Conservation (phyloP, 148 eudicot species). For the Rheum nobile region DNA sequence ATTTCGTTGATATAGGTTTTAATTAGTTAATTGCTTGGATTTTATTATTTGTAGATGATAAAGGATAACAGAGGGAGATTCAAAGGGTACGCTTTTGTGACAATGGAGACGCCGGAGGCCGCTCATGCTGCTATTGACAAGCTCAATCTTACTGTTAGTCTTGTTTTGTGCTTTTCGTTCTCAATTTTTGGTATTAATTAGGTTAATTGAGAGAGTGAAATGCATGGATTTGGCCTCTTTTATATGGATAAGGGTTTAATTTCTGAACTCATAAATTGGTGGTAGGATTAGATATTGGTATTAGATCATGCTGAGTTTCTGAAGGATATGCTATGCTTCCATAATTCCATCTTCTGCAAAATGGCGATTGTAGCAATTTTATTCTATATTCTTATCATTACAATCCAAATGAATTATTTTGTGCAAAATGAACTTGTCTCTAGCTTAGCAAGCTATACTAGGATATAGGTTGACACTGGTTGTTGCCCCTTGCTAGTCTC, state of each 20-base stretch:
- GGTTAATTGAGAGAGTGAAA: not conserved
- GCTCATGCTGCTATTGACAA: conserved; percentile 65
- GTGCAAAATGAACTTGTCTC: not conserved
- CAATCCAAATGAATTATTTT: not conserved
- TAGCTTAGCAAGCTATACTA: not conserved
- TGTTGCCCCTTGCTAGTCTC: no score
- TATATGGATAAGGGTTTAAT: not conserved
- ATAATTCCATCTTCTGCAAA: not conserved
- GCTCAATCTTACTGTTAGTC: conserved; percentile 46
- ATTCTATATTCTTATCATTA: not conserved
- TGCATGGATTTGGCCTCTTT: not conserved
- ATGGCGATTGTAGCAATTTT: no score
- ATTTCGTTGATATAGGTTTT: not conserved
- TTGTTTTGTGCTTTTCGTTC: not conserved
- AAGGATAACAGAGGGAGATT: conserved; percentile 60
- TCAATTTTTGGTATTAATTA: not conserved
- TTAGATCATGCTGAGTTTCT: not conserved
- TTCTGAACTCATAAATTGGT: not conserved
- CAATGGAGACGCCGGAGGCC: conserved; percentile 74
- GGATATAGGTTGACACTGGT: not conserved
- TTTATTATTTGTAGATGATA: conserved; percentile 38
- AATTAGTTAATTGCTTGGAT: not conserved
- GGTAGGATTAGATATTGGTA: not conserved
- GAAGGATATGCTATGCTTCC: not conserved
- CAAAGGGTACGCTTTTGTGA: conserved; percentile 79